A percentile compares a stretch with the other conserved stretches of the same genome.
phyloP scores from a whole-genome alignment of 495 filamentous ascomycete species.

The Penicillium antarcticum region DNA sequence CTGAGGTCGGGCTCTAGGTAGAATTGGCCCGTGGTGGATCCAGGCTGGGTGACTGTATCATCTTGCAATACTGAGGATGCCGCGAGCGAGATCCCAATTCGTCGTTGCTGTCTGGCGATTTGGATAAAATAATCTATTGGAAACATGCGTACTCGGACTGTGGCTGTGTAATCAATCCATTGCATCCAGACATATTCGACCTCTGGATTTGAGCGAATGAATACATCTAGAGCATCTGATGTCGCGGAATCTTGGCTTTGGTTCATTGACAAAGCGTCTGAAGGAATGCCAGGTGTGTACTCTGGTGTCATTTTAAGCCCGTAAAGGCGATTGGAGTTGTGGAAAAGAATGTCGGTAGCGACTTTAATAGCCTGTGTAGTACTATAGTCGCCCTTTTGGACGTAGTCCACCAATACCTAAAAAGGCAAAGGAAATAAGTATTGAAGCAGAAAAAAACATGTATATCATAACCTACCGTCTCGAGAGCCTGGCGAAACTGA shows the following conservation, averaged over 20 bases:
- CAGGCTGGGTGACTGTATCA: constrained; percentile 33
- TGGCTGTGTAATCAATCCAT: constrained; percentile 77
- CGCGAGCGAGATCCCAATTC: constrained; percentile 54
- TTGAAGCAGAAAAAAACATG: not conserved
- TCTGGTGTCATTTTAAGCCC: constrained; percentile 32
- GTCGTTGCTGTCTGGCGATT: constrained; percentile 50
- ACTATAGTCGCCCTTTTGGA: constrained; percentile 54
- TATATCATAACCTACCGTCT: constrained; percentile 43
- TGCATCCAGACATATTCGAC: constrained; percentile 65
- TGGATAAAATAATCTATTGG: constrained; percentile 62
- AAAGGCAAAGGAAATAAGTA: not conserved
- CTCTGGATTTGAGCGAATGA: constrained; percentile 26
- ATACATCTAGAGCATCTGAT: constrained; percentile 17
- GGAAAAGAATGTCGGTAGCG: constrained; percentile 60
- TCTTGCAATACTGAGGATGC: constrained; percentile 54
- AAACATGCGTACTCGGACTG: constrained; percentile 63
- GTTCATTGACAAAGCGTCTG: not conserved
- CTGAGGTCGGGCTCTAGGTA: constrained; percentile 58
- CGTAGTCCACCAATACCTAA: constrained; percentile 61
- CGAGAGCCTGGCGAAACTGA: constrained; percentile 74
- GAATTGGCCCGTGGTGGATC: constrained; percentile 53
- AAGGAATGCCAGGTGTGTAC: not conserved
- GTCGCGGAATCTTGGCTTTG: not conserved
- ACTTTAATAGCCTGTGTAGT: constrained; percentile 56
- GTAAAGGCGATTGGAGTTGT: constrained; percentile 69